These are phyloP conservation scores for Solanum chaucha DNA, from an alignment of 257 asterid species.

Conservation along the genomic window DNA sequence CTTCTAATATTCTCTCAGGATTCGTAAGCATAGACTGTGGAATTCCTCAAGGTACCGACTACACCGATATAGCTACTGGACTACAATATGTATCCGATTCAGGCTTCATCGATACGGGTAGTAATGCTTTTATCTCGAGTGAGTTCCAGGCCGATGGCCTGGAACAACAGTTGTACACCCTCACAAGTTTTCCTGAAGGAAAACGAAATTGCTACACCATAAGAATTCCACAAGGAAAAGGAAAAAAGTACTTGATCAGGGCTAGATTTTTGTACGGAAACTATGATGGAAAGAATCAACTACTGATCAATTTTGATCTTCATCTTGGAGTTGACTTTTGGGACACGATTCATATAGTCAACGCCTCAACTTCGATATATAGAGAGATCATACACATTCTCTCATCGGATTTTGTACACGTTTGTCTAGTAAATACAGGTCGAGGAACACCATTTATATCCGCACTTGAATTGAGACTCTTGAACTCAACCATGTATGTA, in stretches of 20 bases:
- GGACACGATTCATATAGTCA: not conserved
- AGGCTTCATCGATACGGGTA: not conserved
- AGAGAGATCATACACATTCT: conserved; percentile 22
- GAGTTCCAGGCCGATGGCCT: not conserved
- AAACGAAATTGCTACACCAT: not conserved
- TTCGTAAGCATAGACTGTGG: not conserved
- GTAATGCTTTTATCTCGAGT: not conserved
- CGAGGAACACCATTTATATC: conserved; percentile 29
- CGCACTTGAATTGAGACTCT: conserved; percentile 14
- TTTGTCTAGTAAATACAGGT: conserved; percentile 20
- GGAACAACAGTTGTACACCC: not conserved
- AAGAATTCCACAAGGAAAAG: not conserved
- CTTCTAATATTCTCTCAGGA: not conserved
- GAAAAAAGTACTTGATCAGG: conserved; percentile 7
- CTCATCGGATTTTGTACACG: conserved; percentile 14
- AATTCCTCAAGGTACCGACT: not conserved
- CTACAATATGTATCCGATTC: not conserved
- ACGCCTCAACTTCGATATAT: not conserved
- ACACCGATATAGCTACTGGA: not conserved
- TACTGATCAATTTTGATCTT: not conserved
- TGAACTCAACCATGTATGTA: not conserved
- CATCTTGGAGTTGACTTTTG: conserved; percentile 6
- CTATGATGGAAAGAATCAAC: not conserved
- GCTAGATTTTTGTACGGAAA: conserved; percentile 10
- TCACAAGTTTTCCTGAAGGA: conserved; percentile 1